phyloP scores from a whole-genome alignment of 305 asterid species.

The Ajuga reptans region DNA sequence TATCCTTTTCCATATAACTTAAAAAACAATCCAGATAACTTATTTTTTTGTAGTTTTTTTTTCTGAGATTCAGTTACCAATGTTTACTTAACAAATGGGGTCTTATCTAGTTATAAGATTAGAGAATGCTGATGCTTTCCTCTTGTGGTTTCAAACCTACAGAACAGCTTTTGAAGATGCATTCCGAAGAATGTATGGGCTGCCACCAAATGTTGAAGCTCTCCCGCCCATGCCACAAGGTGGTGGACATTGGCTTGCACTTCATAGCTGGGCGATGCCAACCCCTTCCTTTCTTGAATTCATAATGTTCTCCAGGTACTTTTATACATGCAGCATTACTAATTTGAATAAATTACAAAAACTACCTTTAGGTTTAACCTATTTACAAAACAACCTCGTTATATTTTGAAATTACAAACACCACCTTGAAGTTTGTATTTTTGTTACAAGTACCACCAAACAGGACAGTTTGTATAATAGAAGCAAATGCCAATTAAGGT shows the following conservation, averaged over 20 bases:
- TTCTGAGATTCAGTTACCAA: not conserved
- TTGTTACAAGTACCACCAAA: not conserved
- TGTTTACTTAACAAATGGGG: not conserved
- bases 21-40: not conserved
- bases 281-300: conserved; percentile 89
- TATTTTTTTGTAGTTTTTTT: not conserved
- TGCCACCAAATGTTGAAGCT: conserved; percentile 70
- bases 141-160: conserved; percentile 21
- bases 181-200: conserved; percentile 77
- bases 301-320: conserved; percentile 85
- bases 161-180: conserved; percentile 76
- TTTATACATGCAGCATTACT: conserved; percentile 1
- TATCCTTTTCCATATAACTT: not conserved
- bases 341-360: not conserved
- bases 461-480: not conserved
- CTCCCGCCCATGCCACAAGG: conserved; percentile 99
- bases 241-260: conserved; percentile 85
- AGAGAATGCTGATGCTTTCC: not conserved
- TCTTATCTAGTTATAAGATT: not conserved
- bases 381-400: not conserved
- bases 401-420: not conserved
- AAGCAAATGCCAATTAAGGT: not conserved
- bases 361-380: not conserved
- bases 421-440: not conserved
- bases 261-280: conserved; percentile 98